These are phyloP conservation scores for Pleochaeta shiraiana DNA, from an alignment of 2,329 filamentous ascomycete species.

Conservation along the genomic window DNA sequence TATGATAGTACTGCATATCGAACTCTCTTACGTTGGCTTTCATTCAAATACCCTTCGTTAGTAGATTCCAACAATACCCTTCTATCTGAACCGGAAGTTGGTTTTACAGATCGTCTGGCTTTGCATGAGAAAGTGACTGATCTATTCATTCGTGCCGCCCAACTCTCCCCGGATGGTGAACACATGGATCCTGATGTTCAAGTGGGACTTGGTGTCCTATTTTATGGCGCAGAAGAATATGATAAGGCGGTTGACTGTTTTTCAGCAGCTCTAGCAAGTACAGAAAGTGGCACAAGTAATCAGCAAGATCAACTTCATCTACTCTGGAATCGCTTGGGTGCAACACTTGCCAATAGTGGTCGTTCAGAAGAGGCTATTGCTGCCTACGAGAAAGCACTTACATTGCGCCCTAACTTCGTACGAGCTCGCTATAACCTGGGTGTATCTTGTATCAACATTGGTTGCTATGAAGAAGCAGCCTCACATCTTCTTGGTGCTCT, in stretches of 20 bases:
- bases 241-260: slow-evolving; percentile 99
- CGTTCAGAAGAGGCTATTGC: slow-evolving; percentile 91
- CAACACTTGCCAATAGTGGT: slow-evolving; percentile 86
- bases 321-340: slow-evolving; percentile 91
- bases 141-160: slow-evolving; percentile 79
- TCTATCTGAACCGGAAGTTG: slow-evolving; percentile 58
- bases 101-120: slow-evolving; percentile 79
- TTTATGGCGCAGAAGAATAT: slow-evolving; percentile 96
- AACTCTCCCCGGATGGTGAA: slow-evolving; percentile 74
- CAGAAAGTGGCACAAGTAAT: slow-evolving; percentile 67
- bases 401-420: slow-evolving; percentile 86
- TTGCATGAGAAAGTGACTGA: slow-evolving; percentile 80
- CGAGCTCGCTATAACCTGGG: slow-evolving; percentile 92
- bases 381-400: slow-evolving; percentile 82
- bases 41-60: slow-evolving; percentile 79
- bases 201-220: slow-evolving; percentile 86
- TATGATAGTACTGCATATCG: slow-evolving; percentile 96
- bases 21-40: slow-evolving; percentile 89
- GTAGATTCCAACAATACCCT: slow-evolving; percentile 36
- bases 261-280: slow-evolving; percentile 67
- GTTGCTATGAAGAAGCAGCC: slow-evolving; percentile 81
- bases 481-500: slow-evolving; percentile 81
- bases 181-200: slow-evolving; percentile 98
- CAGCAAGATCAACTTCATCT: slow-evolving; percentile 73
- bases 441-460: slow-evolving; percentile 93